Base-by-base conservation (phyloP, 108 stramenopile species). In the Stephanodiscus triporus region DNA sequence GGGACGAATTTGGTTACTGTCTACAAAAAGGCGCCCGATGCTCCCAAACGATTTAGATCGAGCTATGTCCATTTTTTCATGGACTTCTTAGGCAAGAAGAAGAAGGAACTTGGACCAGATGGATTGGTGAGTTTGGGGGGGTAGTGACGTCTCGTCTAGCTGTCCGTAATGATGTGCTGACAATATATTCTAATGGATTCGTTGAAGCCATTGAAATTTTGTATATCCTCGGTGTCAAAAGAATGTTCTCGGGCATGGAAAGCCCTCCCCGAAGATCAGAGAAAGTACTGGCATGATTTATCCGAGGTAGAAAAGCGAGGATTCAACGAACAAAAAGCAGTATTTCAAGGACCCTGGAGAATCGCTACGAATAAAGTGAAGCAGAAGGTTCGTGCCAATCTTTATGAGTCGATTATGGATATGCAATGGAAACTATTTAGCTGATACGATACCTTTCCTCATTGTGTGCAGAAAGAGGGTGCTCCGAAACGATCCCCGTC, bases 401-500 rank as follows among this genome's bases (percentile, higher is more conserved):
- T 4, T 49, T 27, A 29, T 66, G 48, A 9, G 50, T 67, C 47
- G 13, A 72, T 14, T 17, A 45, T 45, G 43, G 43, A 45, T 0
- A 45, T 45, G 43, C 3, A 45, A 14, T 3, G 16, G 14, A 3
- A 17, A 45, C 59, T 17, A 0, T 16, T 14, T 36, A 23, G n/a
- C n/a, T n/a, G n/a, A n/a, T n/a, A n/a, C n/a, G n/a, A 45, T 63
- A 22, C 10, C 29, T 20, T 61, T 66, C 2, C 43, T 17, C 64
- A 20, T 29, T 36, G 1, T 66, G 19, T 65, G 38, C 71, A 75
- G 75, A 78, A 88, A 63, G 82, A 78, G 10, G 60, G 59, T 34
- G 87, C 84, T 47, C 87, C 87, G 17, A 87, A 83, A 69, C 72
- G 87, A 16, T 74, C 78, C 13, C 80, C 80, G 34, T 84, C 84